phyloP scores from a whole-genome alignment of 257 asterid species.

The Paraleonurus japonicus region DNA sequence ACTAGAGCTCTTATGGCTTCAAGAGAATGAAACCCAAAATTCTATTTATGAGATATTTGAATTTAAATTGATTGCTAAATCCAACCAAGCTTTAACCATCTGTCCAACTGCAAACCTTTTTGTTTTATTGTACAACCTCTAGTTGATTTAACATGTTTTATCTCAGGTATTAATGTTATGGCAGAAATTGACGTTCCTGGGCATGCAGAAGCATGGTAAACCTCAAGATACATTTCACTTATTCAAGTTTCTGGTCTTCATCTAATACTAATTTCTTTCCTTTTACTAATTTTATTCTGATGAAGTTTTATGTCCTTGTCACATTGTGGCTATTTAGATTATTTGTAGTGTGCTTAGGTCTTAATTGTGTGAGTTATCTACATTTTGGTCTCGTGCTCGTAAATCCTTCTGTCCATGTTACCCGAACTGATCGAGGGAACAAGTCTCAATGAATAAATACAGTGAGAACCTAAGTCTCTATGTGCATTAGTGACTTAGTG shows the following conservation, averaged over 20 bases:
- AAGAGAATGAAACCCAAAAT: neutral
- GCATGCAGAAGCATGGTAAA: slow-evolving; percentile 91
- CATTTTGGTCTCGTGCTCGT: neutral
- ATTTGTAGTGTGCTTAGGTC: neutral
- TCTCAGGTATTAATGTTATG: slow-evolving; percentile 85
- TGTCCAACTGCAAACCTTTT: neutral
- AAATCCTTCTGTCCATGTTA: neutral
- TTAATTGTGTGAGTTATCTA: neutral
- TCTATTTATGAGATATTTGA: neutral
- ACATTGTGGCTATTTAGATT: neutral
- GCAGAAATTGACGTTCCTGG: slow-evolving; percentile 98
- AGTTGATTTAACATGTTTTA: slow-evolving; percentile 11
- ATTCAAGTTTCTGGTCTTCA: slow-evolving; percentile 9
- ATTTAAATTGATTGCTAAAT: neutral
- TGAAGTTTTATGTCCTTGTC: slow-evolving; percentile 16
- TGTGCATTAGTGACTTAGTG: neutral
- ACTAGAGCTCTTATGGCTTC: neutral
- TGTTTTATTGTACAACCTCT: slow-evolving; percentile 1
- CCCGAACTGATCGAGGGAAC: neutral
- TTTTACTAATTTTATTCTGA: slow-evolving; percentile 15
- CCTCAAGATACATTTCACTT: slow-evolving; percentile 14
- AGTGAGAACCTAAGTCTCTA: no score
- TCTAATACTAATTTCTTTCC: neutral
- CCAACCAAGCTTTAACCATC: neutral
- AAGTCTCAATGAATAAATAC: neutral